Percentiles rank a stretch among this genome's conserved stretches.
Conservation (phyloP, 371 early-diverging fungal species). For the Rhizopus arrhizus region DNA sequence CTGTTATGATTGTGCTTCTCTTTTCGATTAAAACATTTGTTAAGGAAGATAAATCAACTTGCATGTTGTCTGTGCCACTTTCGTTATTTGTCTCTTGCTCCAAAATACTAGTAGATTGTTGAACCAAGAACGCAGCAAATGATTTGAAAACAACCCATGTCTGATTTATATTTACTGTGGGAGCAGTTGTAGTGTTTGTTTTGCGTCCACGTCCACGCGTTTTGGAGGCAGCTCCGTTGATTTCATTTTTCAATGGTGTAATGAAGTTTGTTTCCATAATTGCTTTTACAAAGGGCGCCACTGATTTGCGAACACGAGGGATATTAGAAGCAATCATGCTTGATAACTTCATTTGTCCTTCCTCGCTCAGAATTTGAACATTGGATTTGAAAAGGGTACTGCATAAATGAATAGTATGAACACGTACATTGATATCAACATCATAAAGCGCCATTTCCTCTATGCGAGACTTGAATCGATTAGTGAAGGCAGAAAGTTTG, state of each 20-base stretch:
- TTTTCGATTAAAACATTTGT: constrained; percentile 18
- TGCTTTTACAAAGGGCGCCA: constrained; percentile 55
- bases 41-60: constrained; percentile 17
- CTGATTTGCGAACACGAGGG: constrained; percentile 48
- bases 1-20: constrained; percentile 35
- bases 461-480: constrained; percentile 74
- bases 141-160: constrained; percentile 67
- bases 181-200: neutral
- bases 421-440: constrained; percentile 65
- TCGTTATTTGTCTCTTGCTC: constrained; percentile 23
- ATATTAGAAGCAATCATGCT: constrained; percentile 42
- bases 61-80: constrained; percentile 21
- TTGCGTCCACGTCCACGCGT: constrained; percentile 17
- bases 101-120: constrained; percentile 25
- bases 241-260: constrained; percentile 43
- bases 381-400: constrained; percentile 38
- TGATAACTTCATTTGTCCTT: constrained; percentile 35
- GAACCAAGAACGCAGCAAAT: constrained; percentile 58
- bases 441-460: constrained; percentile 86
- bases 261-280: constrained; percentile 51
- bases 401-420: constrained; percentile 66
- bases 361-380: constrained; percentile 46
- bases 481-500: constrained; percentile 70
- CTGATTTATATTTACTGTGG: constrained; percentile 33
- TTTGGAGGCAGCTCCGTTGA: constrained; percentile 27